Percentiles rank a stretch among this genome's conserved stretches.
Conservation (phyloP, 208 protist species). For the Tritrichomonas musculus region DNA sequence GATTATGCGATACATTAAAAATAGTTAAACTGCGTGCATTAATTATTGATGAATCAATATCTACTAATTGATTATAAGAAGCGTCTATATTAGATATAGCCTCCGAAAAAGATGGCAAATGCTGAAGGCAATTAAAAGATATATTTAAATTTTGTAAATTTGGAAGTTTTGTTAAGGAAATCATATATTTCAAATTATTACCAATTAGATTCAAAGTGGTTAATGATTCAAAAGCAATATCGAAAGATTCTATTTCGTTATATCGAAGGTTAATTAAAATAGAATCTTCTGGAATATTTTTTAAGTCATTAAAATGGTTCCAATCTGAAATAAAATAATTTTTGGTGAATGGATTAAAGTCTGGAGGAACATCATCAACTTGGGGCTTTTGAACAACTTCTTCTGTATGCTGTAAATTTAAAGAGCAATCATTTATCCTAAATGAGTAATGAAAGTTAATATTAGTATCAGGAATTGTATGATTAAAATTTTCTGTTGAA, state of each 20-base stretch:
- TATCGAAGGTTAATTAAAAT: not conserved
- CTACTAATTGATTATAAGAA: not conserved
- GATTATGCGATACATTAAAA: not conserved
- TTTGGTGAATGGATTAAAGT: too few relatives aligned
- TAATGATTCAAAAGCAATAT: not conserved
- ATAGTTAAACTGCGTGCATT: not conserved
- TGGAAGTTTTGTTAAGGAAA: not conserved
- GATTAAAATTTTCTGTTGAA: too few relatives aligned
- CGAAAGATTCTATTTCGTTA: not conserved
- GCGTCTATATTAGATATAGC: not conserved
- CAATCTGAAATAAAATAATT: too few relatives aligned
- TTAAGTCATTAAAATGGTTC: too few relatives aligned
- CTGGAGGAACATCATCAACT: too few relatives aligned
- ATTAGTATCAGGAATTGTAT: too few relatives aligned
- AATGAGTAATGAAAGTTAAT: too few relatives aligned
- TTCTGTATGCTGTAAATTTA: too few relatives aligned
- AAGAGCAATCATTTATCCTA: too few relatives aligned
- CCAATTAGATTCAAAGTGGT: not conserved
- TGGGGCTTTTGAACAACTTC: too few relatives aligned
- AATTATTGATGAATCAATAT: not conserved
- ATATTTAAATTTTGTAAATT: not conserved
- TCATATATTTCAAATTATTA: not conserved
- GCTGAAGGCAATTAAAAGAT: not conserved
- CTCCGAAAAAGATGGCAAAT: not conserved
- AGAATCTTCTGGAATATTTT: not conserved